Conservation (phyloP, 176 grass and related monocot species). For the Leersia perrieri region DNA sequence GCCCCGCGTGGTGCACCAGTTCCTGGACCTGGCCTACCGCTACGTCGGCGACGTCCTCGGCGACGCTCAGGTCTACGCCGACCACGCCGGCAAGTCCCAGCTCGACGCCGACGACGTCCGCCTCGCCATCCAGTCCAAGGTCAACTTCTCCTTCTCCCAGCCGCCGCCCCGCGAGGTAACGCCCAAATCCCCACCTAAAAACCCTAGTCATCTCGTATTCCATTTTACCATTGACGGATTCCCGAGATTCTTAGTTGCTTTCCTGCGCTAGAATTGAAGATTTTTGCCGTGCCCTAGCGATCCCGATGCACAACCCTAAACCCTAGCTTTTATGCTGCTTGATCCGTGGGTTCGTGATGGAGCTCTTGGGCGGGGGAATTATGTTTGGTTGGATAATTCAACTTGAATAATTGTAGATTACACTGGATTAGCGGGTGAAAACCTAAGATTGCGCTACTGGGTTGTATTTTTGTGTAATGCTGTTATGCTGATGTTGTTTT, state of each 20-base stretch:
- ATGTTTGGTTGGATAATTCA: not conserved
- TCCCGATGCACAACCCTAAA: not conserved
- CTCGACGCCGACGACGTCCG: constrained; percentile 91
- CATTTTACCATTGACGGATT: not conserved
- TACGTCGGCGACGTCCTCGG: constrained; percentile 86
- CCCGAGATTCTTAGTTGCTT: not conserved
- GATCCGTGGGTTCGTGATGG: not conserved
- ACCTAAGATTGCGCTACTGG: not conserved
- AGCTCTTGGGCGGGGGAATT: not conserved
- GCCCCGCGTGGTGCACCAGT: constrained; percentile 86
- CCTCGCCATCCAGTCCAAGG: constrained; percentile 90
- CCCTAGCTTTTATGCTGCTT: constrained; percentile 10
- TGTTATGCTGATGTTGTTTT: not conserved
- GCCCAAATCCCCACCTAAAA: not conserved
- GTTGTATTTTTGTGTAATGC: not conserved
- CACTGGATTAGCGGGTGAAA: not conserved
- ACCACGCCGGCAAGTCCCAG: constrained; percentile 77
- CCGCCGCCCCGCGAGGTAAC: constrained; percentile 95
- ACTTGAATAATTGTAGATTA: not conserved
- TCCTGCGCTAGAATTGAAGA: not conserved
- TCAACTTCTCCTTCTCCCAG: constrained; percentile 98
- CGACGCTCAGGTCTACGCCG: constrained; percentile 83
- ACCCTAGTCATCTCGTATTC: not conserved
- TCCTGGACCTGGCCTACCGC: constrained; percentile 87
- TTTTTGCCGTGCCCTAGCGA: not conserved